These are phyloP conservation scores for Candida ortonii DNA, from an alignment of 805 yeast genomes.

Conservation along the genomic window DNA sequence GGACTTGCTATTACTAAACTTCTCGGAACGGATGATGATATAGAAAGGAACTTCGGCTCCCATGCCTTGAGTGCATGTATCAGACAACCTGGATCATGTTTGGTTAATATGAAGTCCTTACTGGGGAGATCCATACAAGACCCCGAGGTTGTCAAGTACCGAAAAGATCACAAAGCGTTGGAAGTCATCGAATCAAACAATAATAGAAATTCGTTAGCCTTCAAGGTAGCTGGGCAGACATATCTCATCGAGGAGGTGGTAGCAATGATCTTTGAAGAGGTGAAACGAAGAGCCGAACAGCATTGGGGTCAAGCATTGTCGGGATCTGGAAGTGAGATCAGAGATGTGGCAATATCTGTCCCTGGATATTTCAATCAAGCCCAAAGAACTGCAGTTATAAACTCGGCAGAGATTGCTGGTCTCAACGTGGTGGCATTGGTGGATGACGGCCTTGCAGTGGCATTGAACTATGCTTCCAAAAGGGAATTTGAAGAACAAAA, in stretches of 20 bases:
- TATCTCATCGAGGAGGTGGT: conserved; percentile 70
- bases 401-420: conserved; percentile 70
- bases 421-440: conserved; percentile 64
- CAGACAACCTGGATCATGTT: conserved; percentile 68
- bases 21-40: conserved; percentile 35
- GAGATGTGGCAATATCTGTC: conserved; percentile 70
- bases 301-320: conserved; percentile 55
- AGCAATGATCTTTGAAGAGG: conserved; percentile 77
- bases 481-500: conserved; percentile 45
- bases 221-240: conserved; percentile 38
- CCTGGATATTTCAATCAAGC: conserved; percentile 67
- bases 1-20: conserved; percentile 63
- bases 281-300: conserved; percentile 60
- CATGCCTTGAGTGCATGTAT: conserved; percentile 67
- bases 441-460: conserved; percentile 92
- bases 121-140: conserved; percentile 62
- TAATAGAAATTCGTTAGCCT: conserved; percentile 54
- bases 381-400: conserved; percentile 68
- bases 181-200: conserved; percentile 39
- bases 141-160: conserved; percentile 44
- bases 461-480: conserved; percentile 68
- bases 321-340: conserved; percentile 47
- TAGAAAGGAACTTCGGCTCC: conserved; percentile 77
- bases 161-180: conserved; percentile 59
- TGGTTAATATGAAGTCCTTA: conserved; percentile 65